Evolutionary conservation across 2,329 filamentous ascomycete species (phyloP).

Genomic region (Hypocreales sp.): DNA sequence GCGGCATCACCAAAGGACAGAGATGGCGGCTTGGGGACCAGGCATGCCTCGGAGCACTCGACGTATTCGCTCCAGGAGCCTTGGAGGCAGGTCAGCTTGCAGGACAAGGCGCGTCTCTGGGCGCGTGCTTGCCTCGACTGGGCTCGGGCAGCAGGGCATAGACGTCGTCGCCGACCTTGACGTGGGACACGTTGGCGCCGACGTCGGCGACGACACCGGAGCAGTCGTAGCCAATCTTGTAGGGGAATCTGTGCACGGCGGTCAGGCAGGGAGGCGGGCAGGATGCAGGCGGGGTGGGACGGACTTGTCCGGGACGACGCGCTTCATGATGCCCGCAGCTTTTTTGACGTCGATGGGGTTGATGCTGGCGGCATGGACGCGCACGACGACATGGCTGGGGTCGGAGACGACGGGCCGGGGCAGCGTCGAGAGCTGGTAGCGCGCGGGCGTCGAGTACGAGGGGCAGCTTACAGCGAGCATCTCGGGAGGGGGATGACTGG

Average conservation of each 20-base stretch:
- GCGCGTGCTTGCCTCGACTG: slow-evolving; percentile 6
- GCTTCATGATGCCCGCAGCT: slow-evolving; percentile 19
- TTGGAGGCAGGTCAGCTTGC: slow-evolving; percentile 2
- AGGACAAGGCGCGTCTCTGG: too few species aligned
- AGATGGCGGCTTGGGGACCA: slow-evolving; percentile 22
- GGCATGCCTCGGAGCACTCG: slow-evolving; percentile 13
- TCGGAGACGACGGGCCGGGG: slow-evolving; percentile 9
- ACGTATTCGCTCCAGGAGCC: slow-evolving; percentile 22
- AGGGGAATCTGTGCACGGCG: slow-evolving; percentile 17
- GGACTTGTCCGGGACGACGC: slow-evolving; percentile 15
- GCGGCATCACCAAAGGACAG: slow-evolving; percentile 26
- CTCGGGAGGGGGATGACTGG: too few species aligned
- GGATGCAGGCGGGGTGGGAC: too few species aligned
- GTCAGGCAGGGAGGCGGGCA: neutral
- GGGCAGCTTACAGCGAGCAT: slow-evolving; percentile 8
- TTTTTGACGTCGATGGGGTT: slow-evolving; percentile 29
- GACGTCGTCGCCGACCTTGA: slow-evolving; percentile 15
- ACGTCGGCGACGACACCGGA: slow-evolving; percentile 20
- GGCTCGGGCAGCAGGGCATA: slow-evolving; percentile 9
- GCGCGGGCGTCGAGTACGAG: slow-evolving; percentile 7
- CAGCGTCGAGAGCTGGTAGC: slow-evolving; percentile 6
- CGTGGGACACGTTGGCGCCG: slow-evolving; percentile 14
- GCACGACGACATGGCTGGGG: slow-evolving; percentile 15
- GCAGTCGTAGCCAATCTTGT: slow-evolving; percentile 25
- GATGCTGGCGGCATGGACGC: slow-evolving; percentile 25